Evolutionary conservation across 2,329 filamentous ascomycete species (phyloP).

Genomic region (Pseudogymnoascus verrucosus): DNA sequence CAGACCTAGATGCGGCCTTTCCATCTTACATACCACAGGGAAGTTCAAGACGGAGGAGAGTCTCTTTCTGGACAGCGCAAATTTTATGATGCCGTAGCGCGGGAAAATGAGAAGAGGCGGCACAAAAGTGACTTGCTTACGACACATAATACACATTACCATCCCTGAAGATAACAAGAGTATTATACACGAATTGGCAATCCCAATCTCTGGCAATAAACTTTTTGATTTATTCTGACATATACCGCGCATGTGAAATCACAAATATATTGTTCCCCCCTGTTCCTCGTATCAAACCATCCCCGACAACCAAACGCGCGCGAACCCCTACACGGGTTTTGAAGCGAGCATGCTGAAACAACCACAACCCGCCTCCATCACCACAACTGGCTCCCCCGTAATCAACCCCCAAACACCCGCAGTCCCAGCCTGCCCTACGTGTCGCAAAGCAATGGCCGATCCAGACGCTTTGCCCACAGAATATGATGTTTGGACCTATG

Average conservation of each 20-base stretch:
- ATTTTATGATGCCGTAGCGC: background rate
- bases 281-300: background rate
- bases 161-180: background rate
- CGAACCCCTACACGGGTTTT: background rate
- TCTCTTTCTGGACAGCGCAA: background rate
- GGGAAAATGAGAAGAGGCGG: background rate
- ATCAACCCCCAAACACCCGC: background rate
- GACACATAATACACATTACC: background rate
- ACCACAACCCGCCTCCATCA: background rate
- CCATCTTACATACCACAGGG: background rate
- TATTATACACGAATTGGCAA: background rate
- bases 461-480: background rate
- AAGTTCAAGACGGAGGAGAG: background rate
- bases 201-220: constrained; percentile 3
- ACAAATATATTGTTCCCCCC: background rate
- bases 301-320: constrained; percentile 1
- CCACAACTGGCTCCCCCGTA: constrained; percentile 6
- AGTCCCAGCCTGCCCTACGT: constrained; percentile 1
- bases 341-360: constrained; percentile 5
- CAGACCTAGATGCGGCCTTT: background rate
- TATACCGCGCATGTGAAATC: background rate
- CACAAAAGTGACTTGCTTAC: background rate
- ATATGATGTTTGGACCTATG: background rate
- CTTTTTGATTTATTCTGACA: background rate
- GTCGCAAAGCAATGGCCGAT: constrained; percentile 2